Evolutionary conservation across 2,329 filamentous ascomycete genomes (phyloP).

Genomic region (Xylaria sp.): DNA sequence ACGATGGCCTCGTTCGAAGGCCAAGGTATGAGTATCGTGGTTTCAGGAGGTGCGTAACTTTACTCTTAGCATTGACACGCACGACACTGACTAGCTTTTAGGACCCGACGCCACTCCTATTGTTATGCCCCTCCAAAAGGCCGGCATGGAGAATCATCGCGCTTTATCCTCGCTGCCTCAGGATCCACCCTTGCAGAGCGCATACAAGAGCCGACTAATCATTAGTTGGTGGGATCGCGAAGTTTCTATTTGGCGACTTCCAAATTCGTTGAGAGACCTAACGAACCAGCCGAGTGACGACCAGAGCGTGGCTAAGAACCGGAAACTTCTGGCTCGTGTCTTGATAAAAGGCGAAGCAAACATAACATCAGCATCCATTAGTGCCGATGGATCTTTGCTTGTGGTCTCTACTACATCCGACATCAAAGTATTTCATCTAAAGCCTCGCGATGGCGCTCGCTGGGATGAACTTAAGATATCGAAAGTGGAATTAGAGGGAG

Average conservation of each 20-base stretch:
- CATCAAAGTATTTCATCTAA: constrained; percentile 80
- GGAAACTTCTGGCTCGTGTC: constrained; percentile 75
- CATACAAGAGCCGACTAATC: constrained; percentile 77
- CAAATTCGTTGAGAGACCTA: constrained; percentile 58
- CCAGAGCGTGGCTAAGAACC: constrained; percentile 60
- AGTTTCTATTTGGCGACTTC: constrained; percentile 80
- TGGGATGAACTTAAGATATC: constrained; percentile 74
- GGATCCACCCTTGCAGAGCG: constrained; percentile 75
- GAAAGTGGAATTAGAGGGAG: constrained; percentile 71
- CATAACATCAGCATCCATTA: constrained; percentile 80
- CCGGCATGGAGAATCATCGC: constrained; percentile 81
- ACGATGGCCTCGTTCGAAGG: constrained; percentile 91
- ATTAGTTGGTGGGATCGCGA: constrained; percentile 94
- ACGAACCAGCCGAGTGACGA: constrained; percentile 54
- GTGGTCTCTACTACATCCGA: constrained; percentile 79
- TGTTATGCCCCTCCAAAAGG: constrained; percentile 81
- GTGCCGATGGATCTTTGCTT: constrained; percentile 75
- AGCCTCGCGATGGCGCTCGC: constrained; percentile 59
- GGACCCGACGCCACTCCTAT: constrained; percentile 87
- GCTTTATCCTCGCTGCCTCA: constrained; percentile 87
- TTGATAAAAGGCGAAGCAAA: constrained; percentile 79
- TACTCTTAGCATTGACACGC: neutral
- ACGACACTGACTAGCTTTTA: constrained; percentile 54
- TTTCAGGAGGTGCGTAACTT: constrained; percentile 81
- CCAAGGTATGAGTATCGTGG: constrained; percentile 82